Evolutionary conservation across 2,329 filamentous ascomycete genomes (phyloP).

Genomic region (Ascochyta rabiei): DNA sequence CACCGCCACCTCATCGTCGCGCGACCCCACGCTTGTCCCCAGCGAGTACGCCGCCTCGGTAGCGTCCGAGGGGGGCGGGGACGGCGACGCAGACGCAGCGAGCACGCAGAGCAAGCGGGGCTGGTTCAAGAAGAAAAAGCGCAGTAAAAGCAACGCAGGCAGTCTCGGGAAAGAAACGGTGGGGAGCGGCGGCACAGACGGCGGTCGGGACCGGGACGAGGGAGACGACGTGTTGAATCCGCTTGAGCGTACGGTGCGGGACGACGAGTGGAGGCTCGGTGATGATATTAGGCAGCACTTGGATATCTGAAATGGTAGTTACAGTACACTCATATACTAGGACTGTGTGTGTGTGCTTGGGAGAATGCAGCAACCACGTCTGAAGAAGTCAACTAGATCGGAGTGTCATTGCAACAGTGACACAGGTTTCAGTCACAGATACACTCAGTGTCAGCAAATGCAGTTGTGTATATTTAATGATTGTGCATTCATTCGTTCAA

Average conservation of each 20-base stretch:
- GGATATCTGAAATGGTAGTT: slow-evolving; percentile 59
- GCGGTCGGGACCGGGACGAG: slow-evolving; percentile 47
- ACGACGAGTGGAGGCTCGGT: slow-evolving; percentile 74
- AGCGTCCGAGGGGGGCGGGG: slow-evolving; percentile 24
- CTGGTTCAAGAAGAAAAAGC: slow-evolving; percentile 46
- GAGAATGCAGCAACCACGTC: no score
- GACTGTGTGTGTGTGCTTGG: background rate
- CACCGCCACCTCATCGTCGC: slow-evolving; percentile 27
- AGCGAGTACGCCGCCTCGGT: slow-evolving; percentile 35
- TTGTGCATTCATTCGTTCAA: background rate
- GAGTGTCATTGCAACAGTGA: no score
- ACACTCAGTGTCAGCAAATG: background rate
- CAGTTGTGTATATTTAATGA: background rate
- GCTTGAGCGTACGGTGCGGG: slow-evolving; percentile 57
- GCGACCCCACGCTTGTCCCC: slow-evolving; percentile 32
- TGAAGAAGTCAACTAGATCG: no score
- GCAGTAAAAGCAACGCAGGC: slow-evolving; percentile 33
- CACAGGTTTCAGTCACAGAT: background rate
- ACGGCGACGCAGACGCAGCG: slow-evolving; percentile 33
- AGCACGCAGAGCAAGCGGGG: slow-evolving; percentile 41
- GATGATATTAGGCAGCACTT: slow-evolving; percentile 86
- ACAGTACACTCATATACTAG: background rate
- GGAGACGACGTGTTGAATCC: slow-evolving; percentile 58
- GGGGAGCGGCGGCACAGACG: slow-evolving; percentile 35
- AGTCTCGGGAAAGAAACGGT: slow-evolving; percentile 42